phyloP scores from a whole-genome alignment of 2,329 filamentous ascomycete genomes.

The Sporothrix phasma region DNA sequence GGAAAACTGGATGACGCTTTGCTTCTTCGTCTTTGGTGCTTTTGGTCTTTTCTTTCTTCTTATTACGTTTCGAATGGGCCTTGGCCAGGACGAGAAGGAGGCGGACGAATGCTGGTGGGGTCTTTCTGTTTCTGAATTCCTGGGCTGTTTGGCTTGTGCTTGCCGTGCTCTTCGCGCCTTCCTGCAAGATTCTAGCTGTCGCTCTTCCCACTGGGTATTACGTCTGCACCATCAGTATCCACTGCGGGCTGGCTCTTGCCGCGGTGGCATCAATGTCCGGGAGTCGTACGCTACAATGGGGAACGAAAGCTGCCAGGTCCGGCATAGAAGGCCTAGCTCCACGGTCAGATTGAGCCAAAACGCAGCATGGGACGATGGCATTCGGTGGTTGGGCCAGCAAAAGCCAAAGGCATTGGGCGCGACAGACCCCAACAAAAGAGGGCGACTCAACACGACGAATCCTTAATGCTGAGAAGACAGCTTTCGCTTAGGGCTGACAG shows the following conservation, averaged over 20 bases:
- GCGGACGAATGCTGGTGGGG: slow-evolving; percentile 1
- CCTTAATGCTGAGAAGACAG: not conserved
- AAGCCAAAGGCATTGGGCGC: not conserved
- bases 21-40: not conserved
- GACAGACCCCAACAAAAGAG: slow-evolving; percentile 5
- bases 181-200: not conserved
- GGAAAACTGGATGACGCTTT: slow-evolving; percentile 5
- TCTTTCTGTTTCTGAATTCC: not conserved
- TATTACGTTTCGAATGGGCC: no score
- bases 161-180: not conserved
- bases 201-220: not conserved
- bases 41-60: not conserved
- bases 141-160: not conserved
- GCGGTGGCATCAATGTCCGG: slow-evolving; percentile 5
- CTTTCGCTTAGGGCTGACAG: no score
- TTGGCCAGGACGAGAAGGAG: not conserved
- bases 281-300: not conserved
- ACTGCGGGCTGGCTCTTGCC: not conserved
- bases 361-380: not conserved
- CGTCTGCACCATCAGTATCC: not conserved
- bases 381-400: not conserved
- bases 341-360: not conserved
- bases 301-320: not conserved
- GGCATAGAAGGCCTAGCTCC: not conserved
- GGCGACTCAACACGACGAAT: not conserved